Evolutionary conservation across 1,139 yeast species (phyloP), one percentile per base, ranked within the genome.

Genomic region (Yamadazyma buinensis): DNA sequence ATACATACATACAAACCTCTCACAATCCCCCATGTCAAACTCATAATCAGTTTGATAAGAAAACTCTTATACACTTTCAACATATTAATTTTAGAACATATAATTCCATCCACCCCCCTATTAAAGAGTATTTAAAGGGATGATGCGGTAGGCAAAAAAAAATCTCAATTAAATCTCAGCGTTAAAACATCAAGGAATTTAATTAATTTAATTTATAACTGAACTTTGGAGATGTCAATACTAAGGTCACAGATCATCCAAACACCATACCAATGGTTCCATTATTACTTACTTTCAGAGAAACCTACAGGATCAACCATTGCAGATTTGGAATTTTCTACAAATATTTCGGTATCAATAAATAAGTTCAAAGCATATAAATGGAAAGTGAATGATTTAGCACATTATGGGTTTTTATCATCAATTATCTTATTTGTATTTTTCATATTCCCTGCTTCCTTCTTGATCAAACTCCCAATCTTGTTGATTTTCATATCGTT

Each of bases 311-410:
- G 77, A 34, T 67, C 72, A 37, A 46, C 67, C 15, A 58, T 83
- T 12, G 68, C 84, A 13, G 75, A 76, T 43, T 62, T 85, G 39
- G 72, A 78, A 36, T 70, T 79, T 37, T 80, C 82, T 26, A 71
- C 82, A 32, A 75, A 77, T 51, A 72, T 82, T 7, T 59, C 64
- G 21, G 53, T 64, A 24, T 66, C 82, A 3, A 42, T 84, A 30
- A 49, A 61, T 29, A 67, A 68, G 46, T 55, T 85, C 34, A 65
- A 63, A 45, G 5, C 19, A 5, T 81, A 78, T 52, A 55, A 67
- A 31, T 77, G 75, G 61, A 55, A 70, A 0, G 40, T 49, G 11
- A 59, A 61, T 19, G 84, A 80, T 39, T 48, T 63, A 7, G 46
- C 64, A 3, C 85, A 80, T 57, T 80, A 72, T 51, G 57, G 73